These are phyloP conservation scores for Mycena chlorophos DNA, from an alignment of 768 basidiomycete genomes.

Conservation along the genomic window DNA sequence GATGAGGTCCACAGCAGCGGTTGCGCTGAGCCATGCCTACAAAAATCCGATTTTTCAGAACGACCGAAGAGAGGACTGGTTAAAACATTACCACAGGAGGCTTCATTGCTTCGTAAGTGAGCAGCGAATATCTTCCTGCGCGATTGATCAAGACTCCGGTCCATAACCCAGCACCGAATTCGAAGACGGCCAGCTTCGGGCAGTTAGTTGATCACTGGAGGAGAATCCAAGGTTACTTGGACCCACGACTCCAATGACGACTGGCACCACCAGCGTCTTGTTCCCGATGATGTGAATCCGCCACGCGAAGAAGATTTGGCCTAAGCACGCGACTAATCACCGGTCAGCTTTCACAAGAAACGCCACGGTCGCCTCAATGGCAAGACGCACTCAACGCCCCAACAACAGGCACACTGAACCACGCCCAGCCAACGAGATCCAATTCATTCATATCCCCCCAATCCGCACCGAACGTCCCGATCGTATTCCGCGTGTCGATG, in stretches of 20 bases:
- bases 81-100: conserved; percentile 2
- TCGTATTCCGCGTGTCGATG: conserved; percentile 18
- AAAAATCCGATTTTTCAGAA: neutral
- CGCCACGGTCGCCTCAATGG: neutral
- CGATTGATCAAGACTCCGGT: conserved; percentile 1
- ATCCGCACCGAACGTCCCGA: conserved; percentile 18
- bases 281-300: conserved; percentile 24
- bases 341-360: neutral
- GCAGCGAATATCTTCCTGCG: conserved; percentile 1
- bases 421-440: conserved; percentile 17
- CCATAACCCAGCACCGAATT: conserved; percentile 8
- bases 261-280: conserved; percentile 9
- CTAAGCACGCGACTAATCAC: conserved; percentile 24
- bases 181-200: conserved; percentile 1
- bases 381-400: conserved; percentile 13
- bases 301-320: conserved; percentile 28
- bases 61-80: neutral
- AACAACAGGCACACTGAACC: conserved; percentile 22
- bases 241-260: conserved; percentile 12
- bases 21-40: conserved; percentile 26
- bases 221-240: neutral
- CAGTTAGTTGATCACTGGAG: neutral
- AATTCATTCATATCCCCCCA: conserved; percentile 17
- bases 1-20: conserved; percentile 25
- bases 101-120: neutral